A percentile compares a stretch with the other conserved stretches of the same genome.
These are phyloP conservation scores for Ustilago xerochloae DNA, from an alignment of 1,284 basidiomycete genomes.

Conservation along the genomic window DNA sequence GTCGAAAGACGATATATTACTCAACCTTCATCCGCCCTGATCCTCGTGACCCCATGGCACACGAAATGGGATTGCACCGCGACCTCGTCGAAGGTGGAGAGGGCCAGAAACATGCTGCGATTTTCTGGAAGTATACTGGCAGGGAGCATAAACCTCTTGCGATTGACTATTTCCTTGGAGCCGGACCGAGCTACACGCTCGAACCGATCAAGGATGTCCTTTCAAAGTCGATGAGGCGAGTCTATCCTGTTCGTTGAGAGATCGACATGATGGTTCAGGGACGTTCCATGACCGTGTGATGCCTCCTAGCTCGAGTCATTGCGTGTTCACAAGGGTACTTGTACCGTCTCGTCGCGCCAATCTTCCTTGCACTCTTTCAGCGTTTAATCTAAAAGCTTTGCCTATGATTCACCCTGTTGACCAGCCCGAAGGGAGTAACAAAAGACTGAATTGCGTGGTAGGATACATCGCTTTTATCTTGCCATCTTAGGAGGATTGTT, in stretches of 20 bases:
- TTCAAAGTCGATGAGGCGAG: background rate
- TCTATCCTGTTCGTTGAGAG: background rate
- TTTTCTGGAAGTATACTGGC: constrained; percentile 8
- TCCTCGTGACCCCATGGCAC: background rate
- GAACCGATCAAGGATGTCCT: background rate
- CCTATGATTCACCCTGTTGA: no score
- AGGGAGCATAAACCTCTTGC: background rate
- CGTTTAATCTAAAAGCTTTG: no score
- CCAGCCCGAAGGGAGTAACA: no score
- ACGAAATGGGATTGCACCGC: background rate
- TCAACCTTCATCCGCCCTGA: background rate
- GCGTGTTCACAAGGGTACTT: no score
- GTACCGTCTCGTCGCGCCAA: no score
- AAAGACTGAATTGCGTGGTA: no score
- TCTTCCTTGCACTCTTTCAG: no score
- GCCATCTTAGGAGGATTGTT: no score
- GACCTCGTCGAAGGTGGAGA: background rate
- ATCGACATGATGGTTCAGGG: background rate
- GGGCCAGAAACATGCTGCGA: constrained; percentile 1
- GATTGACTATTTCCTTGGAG: constrained; percentile 2
- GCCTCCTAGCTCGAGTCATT: no score
- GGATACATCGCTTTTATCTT: no score
- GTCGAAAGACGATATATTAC: background rate
- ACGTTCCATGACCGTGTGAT: background rate
- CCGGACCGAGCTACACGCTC: background rate